These are phyloP conservation scores for Rhizopus sp. DNA, from an alignment of 371 early-diverging fungal genomes.

Conservation along the genomic window DNA sequence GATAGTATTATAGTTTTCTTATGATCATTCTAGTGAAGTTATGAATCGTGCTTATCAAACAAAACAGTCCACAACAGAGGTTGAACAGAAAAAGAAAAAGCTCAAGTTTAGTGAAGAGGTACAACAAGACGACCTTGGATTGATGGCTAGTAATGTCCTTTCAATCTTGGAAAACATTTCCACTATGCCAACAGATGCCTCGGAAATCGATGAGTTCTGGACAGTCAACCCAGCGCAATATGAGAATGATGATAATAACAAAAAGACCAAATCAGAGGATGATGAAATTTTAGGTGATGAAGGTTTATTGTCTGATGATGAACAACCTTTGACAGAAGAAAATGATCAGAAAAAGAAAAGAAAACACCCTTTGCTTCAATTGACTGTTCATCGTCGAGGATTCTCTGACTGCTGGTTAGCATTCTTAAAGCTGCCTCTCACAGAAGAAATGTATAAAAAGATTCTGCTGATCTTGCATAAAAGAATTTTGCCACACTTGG, in stretches of 20 bases:
- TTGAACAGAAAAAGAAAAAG: constrained; percentile 20
- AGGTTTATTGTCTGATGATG: constrained; percentile 39
- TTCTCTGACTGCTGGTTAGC: constrained; percentile 84
- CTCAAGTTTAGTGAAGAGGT: not conserved
- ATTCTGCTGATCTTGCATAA: constrained; percentile 82
- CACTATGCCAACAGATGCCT: constrained; percentile 61
- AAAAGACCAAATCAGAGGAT: constrained; percentile 26
- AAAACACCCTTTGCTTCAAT: constrained; percentile 42
- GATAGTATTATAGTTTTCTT: not conserved
- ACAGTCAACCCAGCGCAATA: constrained; percentile 46
- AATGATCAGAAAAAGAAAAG: constrained; percentile 29
- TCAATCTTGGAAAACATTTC: constrained; percentile 55
- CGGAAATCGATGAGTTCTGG: constrained; percentile 68
- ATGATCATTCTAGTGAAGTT: constrained; percentile 24
- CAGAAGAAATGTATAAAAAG: constrained; percentile 74
- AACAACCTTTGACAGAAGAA: constrained; percentile 41
- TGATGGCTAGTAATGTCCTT: constrained; percentile 54
- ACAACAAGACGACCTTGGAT: constrained; percentile 6
- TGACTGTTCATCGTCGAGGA: constrained; percentile 54
- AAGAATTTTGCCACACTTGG: constrained; percentile 82
- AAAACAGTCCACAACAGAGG: constrained; percentile 10
- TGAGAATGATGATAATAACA: constrained; percentile 27
- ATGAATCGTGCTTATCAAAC: constrained; percentile 28
- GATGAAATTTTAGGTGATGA: constrained; percentile 29
- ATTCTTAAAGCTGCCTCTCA: constrained; percentile 72